Evolutionary conservation across 108 stramenopile species (phyloP).

Genomic region (Seminavis robusta): DNA sequence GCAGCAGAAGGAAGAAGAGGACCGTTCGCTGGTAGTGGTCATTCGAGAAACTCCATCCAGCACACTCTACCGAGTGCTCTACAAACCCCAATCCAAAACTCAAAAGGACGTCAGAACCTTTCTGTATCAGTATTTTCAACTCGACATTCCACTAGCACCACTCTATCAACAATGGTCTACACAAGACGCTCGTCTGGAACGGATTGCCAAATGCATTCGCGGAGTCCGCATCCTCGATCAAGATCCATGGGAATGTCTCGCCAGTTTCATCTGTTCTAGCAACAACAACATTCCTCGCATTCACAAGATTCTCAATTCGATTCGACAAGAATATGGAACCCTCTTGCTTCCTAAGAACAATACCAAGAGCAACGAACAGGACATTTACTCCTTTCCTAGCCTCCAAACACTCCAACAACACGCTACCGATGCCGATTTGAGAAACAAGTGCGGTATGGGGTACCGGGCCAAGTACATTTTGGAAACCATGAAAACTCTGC

Average conservation of each 20-base stretch:
- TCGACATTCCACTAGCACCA: constrained; percentile 46
- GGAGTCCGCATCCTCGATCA: constrained; percentile 90
- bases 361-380: constrained; percentile 2
- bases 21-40: constrained; percentile 50
- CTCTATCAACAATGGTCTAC: constrained; percentile 79
- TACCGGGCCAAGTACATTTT: constrained; percentile 93
- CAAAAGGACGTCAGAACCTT: constrained; percentile 15
- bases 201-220: constrained; percentile 69
- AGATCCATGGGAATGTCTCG: constrained; percentile 94
- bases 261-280: constrained; percentile 95
- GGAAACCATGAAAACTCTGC: constrained; percentile 62
- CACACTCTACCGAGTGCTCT: constrained; percentile 67
- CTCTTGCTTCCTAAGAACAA: constrained; percentile 39
- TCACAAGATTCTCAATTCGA: constrained; percentile 77
- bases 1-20: not conserved
- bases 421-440: constrained; percentile 69
- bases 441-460: constrained; percentile 85
- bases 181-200: constrained; percentile 49
- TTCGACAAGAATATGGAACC: constrained; percentile 76
- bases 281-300: constrained; percentile 99
- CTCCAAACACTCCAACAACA: constrained; percentile 36
- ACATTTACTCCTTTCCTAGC: constrained; percentile 84
- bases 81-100: constrained; percentile 22
- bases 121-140: constrained; percentile 69
- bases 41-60: constrained; percentile 75